Percentiles rank a stretch among this genome's conserved stretches.
Conservation (phyloP, 139 green algal genomes). For the Chlorella sp. region DNA sequence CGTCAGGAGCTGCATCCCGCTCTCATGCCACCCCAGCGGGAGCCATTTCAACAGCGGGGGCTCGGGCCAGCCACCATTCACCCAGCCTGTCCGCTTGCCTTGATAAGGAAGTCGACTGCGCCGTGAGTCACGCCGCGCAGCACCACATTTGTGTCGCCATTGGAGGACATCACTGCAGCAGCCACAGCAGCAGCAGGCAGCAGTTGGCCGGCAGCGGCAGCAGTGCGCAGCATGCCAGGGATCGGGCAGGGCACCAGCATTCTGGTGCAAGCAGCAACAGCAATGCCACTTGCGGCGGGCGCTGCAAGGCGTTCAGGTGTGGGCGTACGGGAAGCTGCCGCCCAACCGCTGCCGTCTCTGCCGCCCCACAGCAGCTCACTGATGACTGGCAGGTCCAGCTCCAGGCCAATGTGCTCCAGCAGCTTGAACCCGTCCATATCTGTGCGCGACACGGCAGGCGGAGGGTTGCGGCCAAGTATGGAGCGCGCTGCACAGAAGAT, state of each 20-base stretch:
- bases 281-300: not conserved
- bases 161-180: constrained; percentile 93
- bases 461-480: not conserved
- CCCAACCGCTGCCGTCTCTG: too few species aligned
- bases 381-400: constrained; percentile 96
- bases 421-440: constrained; percentile 98
- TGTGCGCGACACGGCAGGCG: constrained; percentile 23
- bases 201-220: too few species aligned
- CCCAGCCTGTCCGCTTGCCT: constrained; percentile 40
- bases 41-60: too few species aligned
- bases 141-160: constrained; percentile 91
- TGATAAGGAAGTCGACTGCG: constrained; percentile 97
- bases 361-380: constrained; percentile 75
- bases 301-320: too few species aligned
- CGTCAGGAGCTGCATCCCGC: too few species aligned
- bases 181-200: not conserved
- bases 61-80: too few species aligned
- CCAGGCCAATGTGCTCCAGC: constrained; percentile 90
- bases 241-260: too few species aligned
- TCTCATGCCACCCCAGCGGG: too few species aligned
- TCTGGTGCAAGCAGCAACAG: not conserved
- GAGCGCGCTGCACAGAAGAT: not conserved
- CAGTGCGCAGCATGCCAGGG: too few species aligned
- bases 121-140: constrained; percentile 95
- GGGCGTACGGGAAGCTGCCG: too few species aligned